These are phyloP conservation scores for Fusarium virguliforme DNA, from an alignment of 2,329 filamentous ascomycete species.

Conservation along the genomic window DNA sequence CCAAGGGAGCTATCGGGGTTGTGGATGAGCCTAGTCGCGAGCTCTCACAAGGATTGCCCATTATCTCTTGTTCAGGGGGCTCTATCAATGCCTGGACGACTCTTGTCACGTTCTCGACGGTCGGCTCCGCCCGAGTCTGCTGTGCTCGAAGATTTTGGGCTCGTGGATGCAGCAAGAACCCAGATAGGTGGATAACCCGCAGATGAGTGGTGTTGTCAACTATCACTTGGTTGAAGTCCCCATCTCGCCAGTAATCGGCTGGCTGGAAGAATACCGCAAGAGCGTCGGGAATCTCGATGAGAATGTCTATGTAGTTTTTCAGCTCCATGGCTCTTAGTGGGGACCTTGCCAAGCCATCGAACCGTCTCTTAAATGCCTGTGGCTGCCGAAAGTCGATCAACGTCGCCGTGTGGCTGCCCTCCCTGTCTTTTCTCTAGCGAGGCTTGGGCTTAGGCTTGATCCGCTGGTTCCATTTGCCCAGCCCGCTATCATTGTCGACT, in stretches of 20 bases:
- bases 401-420: neutral
- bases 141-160: neutral
- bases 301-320: slow-evolving; percentile 1
- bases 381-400: neutral
- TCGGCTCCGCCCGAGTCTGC: neutral
- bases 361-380: neutral
- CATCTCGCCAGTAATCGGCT: neutral
- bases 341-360: neutral
- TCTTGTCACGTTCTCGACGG: neutral
- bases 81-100: rapidly evolving
- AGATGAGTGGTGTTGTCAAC: too few relatives aligned
- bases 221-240: too few relatives aligned
- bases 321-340: neutral
- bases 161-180: too few relatives aligned
- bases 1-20: neutral
- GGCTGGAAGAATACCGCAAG: neutral
- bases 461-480: neutral
- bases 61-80: neutral
- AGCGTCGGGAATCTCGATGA: neutral
- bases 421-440: neutral
- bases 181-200: too few relatives aligned
- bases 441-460: neutral
- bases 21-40: neutral
- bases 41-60: neutral
- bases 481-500: neutral